Conservation (phyloP, 2,329 filamentous ascomycete genomes). For the Arachnopeziza araneosa region DNA sequence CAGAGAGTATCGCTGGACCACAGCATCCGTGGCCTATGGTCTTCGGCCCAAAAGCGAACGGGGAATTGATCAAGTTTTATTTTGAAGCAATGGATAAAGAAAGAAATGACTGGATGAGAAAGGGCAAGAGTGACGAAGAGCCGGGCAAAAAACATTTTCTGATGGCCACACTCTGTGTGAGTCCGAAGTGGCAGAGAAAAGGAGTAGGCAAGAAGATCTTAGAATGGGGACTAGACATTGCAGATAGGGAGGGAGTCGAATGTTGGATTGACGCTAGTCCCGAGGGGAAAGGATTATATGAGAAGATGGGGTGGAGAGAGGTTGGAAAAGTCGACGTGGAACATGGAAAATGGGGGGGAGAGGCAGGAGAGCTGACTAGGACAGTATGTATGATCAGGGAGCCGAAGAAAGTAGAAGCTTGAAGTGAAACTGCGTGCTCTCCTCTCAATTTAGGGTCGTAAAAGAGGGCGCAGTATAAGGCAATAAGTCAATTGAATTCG, state of each 20-base stretch:
- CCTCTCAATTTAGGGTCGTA: too few relatives aligned
- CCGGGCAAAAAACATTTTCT: conserved; percentile 10
- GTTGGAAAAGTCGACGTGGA: conserved; percentile 7
- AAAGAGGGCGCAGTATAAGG: too few relatives aligned
- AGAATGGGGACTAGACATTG: conserved; percentile 8
- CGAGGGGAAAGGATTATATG: conserved; percentile 11
- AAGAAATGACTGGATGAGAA: conserved; percentile 6
- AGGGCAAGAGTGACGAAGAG: neutral
- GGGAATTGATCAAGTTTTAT: conserved; percentile 1
- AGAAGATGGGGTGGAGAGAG: conserved; percentile 13
- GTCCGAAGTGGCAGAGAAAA: conserved; percentile 11
- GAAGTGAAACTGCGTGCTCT: neutral
- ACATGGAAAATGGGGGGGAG: conserved; percentile 12
- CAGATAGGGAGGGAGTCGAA: conserved; percentile 11
- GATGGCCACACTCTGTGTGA: conserved; percentile 8
- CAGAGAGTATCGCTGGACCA: neutral
- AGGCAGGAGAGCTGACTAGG: conserved; percentile 2
- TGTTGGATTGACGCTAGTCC: conserved; percentile 12
- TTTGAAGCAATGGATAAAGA: conserved; percentile 2
- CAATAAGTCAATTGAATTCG: too few relatives aligned
- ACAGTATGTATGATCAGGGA: conserved; percentile 5
- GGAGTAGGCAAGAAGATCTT: conserved; percentile 12
- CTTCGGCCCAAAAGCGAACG: neutral
- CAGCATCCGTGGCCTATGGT: conserved; percentile 2
- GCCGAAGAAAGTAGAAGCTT: neutral